phyloP scores from a whole-genome alignment of 2,329 filamentous ascomycete species.

The Diaporthe eres region DNA sequence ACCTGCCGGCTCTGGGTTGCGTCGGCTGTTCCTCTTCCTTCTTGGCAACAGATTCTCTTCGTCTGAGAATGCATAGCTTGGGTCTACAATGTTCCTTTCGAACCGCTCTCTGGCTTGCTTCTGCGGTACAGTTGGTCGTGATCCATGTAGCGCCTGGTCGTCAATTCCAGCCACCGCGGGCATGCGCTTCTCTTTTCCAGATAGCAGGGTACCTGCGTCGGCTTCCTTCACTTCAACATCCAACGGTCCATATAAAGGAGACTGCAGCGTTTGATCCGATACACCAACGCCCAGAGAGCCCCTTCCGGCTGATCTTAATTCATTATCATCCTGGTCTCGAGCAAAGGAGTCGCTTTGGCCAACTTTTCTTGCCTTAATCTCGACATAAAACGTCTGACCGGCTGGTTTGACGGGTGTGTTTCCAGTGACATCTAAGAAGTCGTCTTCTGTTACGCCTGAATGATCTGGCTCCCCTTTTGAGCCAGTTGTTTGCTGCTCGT shows the following conservation, averaged over 20 bases:
- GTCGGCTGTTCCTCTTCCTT: slow-evolving; percentile 18
- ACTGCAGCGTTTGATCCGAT: background rate
- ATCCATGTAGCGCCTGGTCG: background rate
- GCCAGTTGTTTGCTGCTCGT: background rate
- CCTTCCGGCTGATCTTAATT: background rate
- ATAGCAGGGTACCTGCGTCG: slow-evolving; percentile 49
- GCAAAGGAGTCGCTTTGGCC: background rate
- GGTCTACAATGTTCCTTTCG: slow-evolving; percentile 44
- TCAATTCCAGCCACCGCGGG: background rate
- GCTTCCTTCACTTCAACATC: background rate
- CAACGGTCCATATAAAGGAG: background rate
- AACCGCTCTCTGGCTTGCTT: background rate
- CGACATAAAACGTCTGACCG: slow-evolving; percentile 34
- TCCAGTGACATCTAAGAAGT: slow-evolving; percentile 31
- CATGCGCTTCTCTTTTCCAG: slow-evolving; percentile 18
- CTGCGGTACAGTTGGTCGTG: background rate
- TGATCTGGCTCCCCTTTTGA: background rate
- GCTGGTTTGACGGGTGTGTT: background rate
- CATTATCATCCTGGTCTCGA: background rate
- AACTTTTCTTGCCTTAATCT: slow-evolving; percentile 32
- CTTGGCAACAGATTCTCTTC: slow-evolving; percentile 50
- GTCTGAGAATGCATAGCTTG: slow-evolving; percentile 53
- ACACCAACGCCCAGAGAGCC: background rate
- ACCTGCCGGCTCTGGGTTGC: background rate
- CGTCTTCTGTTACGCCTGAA: slow-evolving; percentile 24